Percentiles rank a stretch among this genome's conserved stretches.
These are phyloP conservation scores for Paecilomyces formosus DNA, from an alignment of 2,329 filamentous ascomycete species.

Conservation along the genomic window DNA sequence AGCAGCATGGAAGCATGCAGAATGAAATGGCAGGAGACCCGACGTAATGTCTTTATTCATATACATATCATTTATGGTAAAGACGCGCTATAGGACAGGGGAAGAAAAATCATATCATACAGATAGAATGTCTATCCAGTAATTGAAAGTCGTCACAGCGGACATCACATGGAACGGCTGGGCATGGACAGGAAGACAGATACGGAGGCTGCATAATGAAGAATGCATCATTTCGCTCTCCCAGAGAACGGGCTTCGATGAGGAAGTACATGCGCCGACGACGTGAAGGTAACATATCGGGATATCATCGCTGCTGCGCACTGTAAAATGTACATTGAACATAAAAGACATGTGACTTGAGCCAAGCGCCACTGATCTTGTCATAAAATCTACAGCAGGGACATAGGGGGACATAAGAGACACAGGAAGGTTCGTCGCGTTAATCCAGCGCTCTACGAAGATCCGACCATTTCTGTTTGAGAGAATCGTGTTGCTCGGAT, in stretches of 20 bases:
- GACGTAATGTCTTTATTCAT: background rate
- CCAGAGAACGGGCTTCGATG: background rate
- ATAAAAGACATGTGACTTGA: background rate
- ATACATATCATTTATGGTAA: background rate
- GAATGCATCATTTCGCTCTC: background rate
- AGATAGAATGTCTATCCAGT: background rate
- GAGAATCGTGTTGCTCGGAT: slow-evolving; percentile 60
- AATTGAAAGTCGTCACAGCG: background rate
- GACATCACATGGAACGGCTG: background rate
- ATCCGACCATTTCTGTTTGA: slow-evolving; percentile 71
- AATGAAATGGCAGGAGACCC: background rate
- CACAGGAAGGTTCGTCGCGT: background rate
- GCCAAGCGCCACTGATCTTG: background rate
- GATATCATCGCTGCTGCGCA: background rate
- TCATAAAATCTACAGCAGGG: background rate
- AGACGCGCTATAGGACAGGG: background rate
- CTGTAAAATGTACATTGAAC: background rate
- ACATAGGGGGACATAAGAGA: background rate
- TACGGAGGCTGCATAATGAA: background rate
- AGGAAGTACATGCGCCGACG: background rate
- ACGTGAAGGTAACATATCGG: background rate
- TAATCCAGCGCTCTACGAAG: slow-evolving; percentile 51
- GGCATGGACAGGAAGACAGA: background rate
- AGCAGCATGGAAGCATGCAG: background rate
- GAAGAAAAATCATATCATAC: background rate